These are phyloP conservation scores for Chaetoceros tenuissimus DNA, from an alignment of 108 stramenopile genomes.

Conservation along the genomic window DNA sequence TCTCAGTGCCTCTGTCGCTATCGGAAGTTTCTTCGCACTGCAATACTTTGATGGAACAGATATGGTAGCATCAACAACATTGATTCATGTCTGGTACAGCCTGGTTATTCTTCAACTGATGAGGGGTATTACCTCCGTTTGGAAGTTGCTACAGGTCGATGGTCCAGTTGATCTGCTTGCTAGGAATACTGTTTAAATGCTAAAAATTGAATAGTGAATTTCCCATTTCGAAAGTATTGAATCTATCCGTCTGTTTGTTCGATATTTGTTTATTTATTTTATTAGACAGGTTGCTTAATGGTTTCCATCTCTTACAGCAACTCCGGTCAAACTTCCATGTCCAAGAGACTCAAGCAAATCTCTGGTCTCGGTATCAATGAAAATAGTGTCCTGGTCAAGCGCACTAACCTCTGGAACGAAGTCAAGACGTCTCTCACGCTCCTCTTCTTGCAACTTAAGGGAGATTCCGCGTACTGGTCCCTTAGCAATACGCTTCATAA, in stretches of 20 bases:
- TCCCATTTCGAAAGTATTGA: background rate
- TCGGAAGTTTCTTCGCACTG: constrained; percentile 32
- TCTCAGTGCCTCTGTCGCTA: constrained; percentile 47
- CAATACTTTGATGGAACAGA: constrained; percentile 21
- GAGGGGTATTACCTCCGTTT: constrained; percentile 69
- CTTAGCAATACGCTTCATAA: constrained; percentile 99
- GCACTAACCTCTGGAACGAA: constrained; percentile 99
- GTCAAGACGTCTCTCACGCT: constrained; percentile 98
- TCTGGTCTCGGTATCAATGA: constrained; percentile 94
- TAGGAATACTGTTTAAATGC: background rate
- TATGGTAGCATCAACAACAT: constrained; percentile 25
- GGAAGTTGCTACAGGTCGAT: constrained; percentile 47
- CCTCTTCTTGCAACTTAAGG: constrained; percentile 99
- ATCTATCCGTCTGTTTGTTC: background rate
- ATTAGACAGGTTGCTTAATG: background rate
- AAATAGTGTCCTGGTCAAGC: constrained; percentile 91
- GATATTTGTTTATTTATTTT: background rate
- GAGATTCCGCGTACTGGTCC: constrained; percentile 99
- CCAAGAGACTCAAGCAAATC: constrained; percentile 94
- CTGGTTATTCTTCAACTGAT: constrained; percentile 65
- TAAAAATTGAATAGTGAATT: background rate
- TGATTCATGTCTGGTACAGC: constrained; percentile 68
- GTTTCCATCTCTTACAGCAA: constrained; percentile 44
- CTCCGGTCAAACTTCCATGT: constrained; percentile 68
- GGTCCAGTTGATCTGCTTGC: constrained; percentile 66